Base-by-base conservation (phyloP, 2,329 filamentous ascomycete species). In the Hirsutella rhossiliensis region DNA sequence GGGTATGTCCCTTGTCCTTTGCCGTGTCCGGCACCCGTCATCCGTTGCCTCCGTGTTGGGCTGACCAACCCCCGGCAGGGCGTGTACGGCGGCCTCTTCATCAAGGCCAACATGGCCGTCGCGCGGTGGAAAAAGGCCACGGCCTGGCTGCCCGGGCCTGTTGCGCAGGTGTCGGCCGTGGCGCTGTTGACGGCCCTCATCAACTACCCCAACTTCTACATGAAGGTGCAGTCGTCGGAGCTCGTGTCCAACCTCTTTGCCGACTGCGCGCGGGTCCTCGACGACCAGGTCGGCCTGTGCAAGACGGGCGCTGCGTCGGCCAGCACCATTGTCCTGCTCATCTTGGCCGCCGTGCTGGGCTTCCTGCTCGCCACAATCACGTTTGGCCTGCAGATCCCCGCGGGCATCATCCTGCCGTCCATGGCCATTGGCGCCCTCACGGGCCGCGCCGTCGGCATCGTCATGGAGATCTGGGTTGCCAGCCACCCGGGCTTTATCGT, bases 181-280 rank as follows among this genome's bases (percentile, higher is more conserved):
- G 89, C 92, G 1, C 76, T 81, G 0, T 75, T 79, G 8, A 98
- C 92, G 5, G 92, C 89, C 11, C 72, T 97, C 23, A 73, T 98
- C 17, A 96, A 90, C 63, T 98, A 94, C 57, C 92, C 90, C 1
- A 98, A 98, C 55, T 88, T 85, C 62, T 97, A 98, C 63, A 97
- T 98, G 92, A 96, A 92, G 52, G 84, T 88, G 4, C 90, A 97
- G 60, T 79, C 85, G 19, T 89, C 92, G 0, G 90, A 97, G 67
- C 95, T 88, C 68, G 97, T 98, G 92, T 89, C 97, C 61, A 94
- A 96, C 50, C 68, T 98, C 11, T 98, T 98, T 62, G 75, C 84
- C 13, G 92, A 98, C 59, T 98, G 92, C 54, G 87, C 94, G 57
- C 87, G 84, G 5, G 82, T 74, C 17, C 84, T 94, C 59, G 87